These are phyloP conservation scores for Misopates orontium DNA, from an alignment of 257 asterid species.

Conservation along the genomic window DNA sequence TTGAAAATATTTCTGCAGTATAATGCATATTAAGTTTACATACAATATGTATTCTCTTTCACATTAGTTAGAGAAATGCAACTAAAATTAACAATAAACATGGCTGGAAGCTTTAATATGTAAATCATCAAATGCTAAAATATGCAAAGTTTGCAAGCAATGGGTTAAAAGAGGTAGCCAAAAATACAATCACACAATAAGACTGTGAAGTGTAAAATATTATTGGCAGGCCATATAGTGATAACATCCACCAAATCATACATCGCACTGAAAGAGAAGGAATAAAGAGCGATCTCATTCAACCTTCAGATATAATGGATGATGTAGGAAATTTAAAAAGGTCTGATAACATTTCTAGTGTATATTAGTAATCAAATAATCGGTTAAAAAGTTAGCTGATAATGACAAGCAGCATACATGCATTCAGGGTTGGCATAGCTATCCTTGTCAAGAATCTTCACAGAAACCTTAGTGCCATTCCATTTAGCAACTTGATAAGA, in stretches of 20 bases:
- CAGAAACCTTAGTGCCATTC: constrained; percentile 97
- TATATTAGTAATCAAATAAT: constrained; percentile 8
- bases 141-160: no score
- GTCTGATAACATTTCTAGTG: background rate
- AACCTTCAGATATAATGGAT: constrained; percentile 7
- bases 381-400: constrained; percentile 15
- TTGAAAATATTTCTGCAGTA: constrained; percentile 78
- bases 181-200: no score
- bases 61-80: no score
- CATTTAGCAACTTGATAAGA: constrained; percentile 98
- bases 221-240: no score
- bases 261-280: background rate
- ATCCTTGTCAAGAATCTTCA: constrained; percentile 93
- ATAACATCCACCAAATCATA: constrained; percentile 19
- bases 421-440: constrained; percentile 71
- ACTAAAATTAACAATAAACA: no score
- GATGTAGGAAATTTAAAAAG: constrained; percentile 13
- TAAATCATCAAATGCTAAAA: no score
- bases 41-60: no score
- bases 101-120: no score
- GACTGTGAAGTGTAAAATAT: no score
- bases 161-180: no score
- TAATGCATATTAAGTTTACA: constrained; percentile 16
- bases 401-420: constrained; percentile 49
- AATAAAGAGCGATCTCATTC: constrained; percentile 15